A percentile compares a stretch with the other conserved stretches of the same genome.
Evolutionary conservation across 495 filamentous ascomycete species (phyloP).

Genomic region (Aspergillus biplanus): DNA sequence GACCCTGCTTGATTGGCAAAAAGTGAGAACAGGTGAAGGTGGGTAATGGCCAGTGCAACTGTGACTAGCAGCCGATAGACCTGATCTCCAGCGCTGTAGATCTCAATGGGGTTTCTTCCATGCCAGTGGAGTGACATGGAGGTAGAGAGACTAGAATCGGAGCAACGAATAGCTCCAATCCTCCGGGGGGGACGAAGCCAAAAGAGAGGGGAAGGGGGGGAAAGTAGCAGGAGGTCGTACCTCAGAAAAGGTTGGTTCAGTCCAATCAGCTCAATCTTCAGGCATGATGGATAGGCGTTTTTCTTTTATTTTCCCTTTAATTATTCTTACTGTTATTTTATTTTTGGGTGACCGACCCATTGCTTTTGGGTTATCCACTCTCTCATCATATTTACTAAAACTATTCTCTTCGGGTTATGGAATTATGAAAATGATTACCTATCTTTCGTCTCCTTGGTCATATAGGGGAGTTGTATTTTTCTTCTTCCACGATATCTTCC

Average conservation of each 20-base stretch:
- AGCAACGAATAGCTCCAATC: conserved; percentile 29
- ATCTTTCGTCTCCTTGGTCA: too few species aligned
- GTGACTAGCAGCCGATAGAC: conserved; percentile 48
- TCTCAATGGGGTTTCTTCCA: conserved; percentile 28
- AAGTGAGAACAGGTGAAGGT: conserved; percentile 21
- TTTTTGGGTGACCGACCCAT: background rate
- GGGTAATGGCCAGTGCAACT: conserved; percentile 45
- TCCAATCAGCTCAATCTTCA: conserved; percentile 28
- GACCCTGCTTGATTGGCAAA: conserved; percentile 19
- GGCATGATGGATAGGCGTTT: conserved; percentile 13
- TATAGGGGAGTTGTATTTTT: background rate
- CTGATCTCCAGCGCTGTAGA: conserved; percentile 48
- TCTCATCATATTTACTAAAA: conserved; percentile 4
- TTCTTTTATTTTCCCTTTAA: background rate
- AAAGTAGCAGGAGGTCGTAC: background rate
- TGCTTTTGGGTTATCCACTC: background rate
- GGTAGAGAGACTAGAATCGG: conserved; percentile 22
- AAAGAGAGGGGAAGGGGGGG: background rate
- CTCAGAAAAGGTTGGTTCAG: background rate
- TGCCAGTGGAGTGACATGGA: conserved; percentile 17
- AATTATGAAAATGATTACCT: too few species aligned
- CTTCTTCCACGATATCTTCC: background rate
- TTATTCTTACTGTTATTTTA: too few species aligned
- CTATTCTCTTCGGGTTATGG: too few species aligned
- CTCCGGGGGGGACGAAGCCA: conserved; percentile 21